phyloP scores from a whole-genome alignment of 176 grass and related monocot genomes.

The Musa acuminata region DNA sequence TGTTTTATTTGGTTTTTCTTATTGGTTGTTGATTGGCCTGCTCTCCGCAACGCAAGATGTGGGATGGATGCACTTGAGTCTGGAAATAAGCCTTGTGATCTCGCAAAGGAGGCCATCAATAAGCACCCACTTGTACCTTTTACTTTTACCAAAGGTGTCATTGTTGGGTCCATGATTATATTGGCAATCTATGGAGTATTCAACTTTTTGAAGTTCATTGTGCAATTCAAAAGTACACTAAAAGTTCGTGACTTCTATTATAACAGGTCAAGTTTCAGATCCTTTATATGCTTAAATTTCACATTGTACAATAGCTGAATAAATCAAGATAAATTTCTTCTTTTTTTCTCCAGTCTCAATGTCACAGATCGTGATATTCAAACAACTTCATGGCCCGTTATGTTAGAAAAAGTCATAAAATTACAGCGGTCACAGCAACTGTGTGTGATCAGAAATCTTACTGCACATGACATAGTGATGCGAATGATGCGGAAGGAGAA shows the following conservation, averaged over 20 bases:
- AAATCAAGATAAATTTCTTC: conserved; percentile 10
- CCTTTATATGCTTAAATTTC: neutral
- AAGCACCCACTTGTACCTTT: conserved; percentile 67
- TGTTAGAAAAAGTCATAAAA: conserved; percentile 76
- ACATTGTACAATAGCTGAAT: too few species aligned
- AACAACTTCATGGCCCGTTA: conserved; percentile 80
- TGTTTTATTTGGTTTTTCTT: conserved; percentile 94
- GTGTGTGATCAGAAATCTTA: conserved; percentile 89
- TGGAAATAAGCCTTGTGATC: conserved; percentile 79
- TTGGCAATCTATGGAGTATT: conserved; percentile 73
- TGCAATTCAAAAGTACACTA: conserved; percentile 74
- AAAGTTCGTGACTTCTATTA: conserved; percentile 73
- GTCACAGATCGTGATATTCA: conserved; percentile 86
- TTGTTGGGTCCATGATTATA: conserved; percentile 79
- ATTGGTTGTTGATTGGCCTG: conserved; percentile 83
- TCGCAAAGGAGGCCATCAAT: conserved; percentile 61
- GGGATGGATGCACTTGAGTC: conserved; percentile 87
- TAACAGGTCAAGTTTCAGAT: conserved; percentile 47
- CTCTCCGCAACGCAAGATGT: conserved; percentile 55
- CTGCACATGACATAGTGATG: conserved; percentile 91
- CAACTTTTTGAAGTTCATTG: conserved; percentile 96
- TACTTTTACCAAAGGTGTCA: conserved; percentile 81
- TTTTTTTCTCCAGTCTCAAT: conserved; percentile 59
- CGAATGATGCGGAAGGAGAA: conserved; percentile 99
- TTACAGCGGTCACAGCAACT: conserved; percentile 67